Evolutionary conservation across 176 grass and related monocot species (phyloP).

Genomic region (Carex cristatella): DNA sequence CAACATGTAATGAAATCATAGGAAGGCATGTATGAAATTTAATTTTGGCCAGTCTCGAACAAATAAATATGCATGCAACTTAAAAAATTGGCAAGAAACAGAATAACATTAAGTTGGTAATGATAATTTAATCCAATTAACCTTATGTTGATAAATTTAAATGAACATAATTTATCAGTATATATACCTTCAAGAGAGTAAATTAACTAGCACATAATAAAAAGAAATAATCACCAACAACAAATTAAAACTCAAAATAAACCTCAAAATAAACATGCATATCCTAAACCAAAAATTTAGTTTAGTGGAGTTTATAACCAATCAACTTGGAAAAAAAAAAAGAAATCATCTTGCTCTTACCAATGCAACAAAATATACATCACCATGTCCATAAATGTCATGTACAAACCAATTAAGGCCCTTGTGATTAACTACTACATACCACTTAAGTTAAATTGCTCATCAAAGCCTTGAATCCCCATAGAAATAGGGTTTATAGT

Average conservation of each 20-base stretch:
- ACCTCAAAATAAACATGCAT: constrained; percentile 31
- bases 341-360: constrained; percentile 34
- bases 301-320: constrained; percentile 24
- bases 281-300: constrained; percentile 31
- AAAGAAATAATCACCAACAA: constrained; percentile 20
- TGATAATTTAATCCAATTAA: not conserved
- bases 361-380: constrained; percentile 61
- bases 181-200: constrained; percentile 3
- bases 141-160: not conserved
- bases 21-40: no score
- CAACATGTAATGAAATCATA: no score
- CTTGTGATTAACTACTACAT: constrained; percentile 31
- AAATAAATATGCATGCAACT: no score
- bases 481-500: constrained; percentile 45
- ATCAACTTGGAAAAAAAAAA: constrained; percentile 22
- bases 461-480: constrained; percentile 39
- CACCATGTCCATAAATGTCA: constrained; percentile 41
- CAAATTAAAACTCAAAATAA: constrained; percentile 25
- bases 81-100: not conserved
- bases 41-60: no score
- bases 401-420: constrained; percentile 47
- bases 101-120: not conserved
- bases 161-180: constrained; percentile 1
- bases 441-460: constrained; percentile 43
- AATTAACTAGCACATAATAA: not conserved